Evolutionary conservation across 208 protist genomes (phyloP), one percentile per base, ranked within the genome.

Genomic region (Trypanosoma grayi): DNA sequence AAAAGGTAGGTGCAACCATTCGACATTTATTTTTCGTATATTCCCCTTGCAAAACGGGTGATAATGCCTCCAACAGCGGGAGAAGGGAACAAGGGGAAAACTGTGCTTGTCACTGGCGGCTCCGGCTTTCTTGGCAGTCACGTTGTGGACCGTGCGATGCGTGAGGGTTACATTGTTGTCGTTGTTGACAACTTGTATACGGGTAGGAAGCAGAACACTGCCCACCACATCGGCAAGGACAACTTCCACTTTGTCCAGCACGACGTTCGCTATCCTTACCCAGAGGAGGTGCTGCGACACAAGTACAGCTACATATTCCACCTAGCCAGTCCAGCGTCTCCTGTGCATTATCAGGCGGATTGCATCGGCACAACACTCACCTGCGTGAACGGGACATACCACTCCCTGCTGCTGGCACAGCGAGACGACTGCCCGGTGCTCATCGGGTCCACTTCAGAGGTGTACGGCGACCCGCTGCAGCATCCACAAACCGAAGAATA

Each of bases 91-190:
- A n/a, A n/a, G n/a, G n/a, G n/a, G n/a, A n/a, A 71, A 56, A 64
- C 57, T 11, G 70, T 94, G 11, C 60, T 97, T 1, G 73, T 98
- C 20, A 98, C 97, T 11, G 97, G 97, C 14, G 97, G 97, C 18
- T 78, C 87, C 1, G 97, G 97, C 11, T 99, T 99, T 80, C 66
- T 99, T 30, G 97, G 97, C n/a, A 97, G 87, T 30, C 88, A 98
- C 63, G 56, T 97, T 4, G 71, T 96, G 20, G 86, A 97, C 27
- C 60, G 79, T 14, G 72, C 96, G 10, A 80, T 97, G 61, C 36
- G 20, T 34, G 61, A 87, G 41, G 77, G 84, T 8, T 83, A 92
- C 66, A 47, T 83, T 16, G 89, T 97, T n/a, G 75, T 73, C 34
- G 79, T 92, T 13, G 25, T 99, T 0, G 97, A 99, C 70, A 98